Base-by-base conservation (phyloP, 1,139 yeast genomes). In the Hemisphaericaspora xylofermentans region DNA sequence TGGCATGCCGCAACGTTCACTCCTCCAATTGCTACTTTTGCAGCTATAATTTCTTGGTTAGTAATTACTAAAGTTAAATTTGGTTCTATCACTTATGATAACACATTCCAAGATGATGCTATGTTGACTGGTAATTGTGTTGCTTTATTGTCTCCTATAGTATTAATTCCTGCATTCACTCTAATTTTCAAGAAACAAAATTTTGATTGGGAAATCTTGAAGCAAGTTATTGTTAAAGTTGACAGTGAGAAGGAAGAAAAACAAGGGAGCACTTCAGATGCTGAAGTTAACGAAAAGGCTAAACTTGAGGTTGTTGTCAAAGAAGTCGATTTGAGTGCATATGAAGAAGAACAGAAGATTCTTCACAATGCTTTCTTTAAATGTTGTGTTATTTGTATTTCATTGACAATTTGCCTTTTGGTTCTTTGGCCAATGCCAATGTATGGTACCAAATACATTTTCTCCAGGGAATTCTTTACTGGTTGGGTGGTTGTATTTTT, bases 351-450 rank as follows among this genome's bases (percentile, higher is more conserved):
- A 48, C 63, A 68, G 24, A 59, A 53, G 19, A 59, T 66, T 24
- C 68, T 84, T 50, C 58, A 58, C 35, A 70, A 63, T 47, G 76
- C 84, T 6, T 76, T 85, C 44, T 79, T 71, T 48, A 64, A 64
- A 38, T 88, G 88, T 1, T 73, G 75, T 22, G 63, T 58, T 37
- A 67, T 81, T 38, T 84, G 86, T 59, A 64, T 74, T 14, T 62
- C 74, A 40, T 70, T 84, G 49, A 78, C 88, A 3, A 50, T 85
- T 14, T 71, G 82, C 42, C 69, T 87, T 43, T 63, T 86, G 32
- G 74, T 87, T 32, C 59, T 86, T 33, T 86, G 91, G 88, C 95
- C 95, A 53, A 83, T 87, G 86, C 94, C 95, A 44, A 82, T 87
- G 89, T 87, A 83, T 57, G 95, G 95, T 31, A 58, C 82, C 1